Percentiles rank a stretch among this genome's conserved stretches.
phyloP scores from a whole-genome alignment of 805 yeast species.

The Yamadazyma scolyti region DNA sequence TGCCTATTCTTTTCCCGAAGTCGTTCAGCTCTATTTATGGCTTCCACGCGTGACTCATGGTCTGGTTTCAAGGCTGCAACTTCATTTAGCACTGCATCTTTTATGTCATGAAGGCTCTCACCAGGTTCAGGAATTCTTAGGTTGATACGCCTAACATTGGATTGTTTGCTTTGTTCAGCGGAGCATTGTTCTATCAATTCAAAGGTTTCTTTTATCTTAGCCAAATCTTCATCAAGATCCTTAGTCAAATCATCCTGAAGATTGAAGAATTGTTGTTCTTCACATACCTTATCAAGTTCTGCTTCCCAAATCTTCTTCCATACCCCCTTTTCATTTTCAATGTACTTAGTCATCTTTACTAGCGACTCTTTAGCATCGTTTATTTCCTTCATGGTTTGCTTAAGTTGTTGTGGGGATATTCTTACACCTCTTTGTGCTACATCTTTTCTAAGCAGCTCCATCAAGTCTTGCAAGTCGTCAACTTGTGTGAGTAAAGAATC shows the following conservation, averaged over 20 bases:
- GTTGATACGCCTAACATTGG: constrained; percentile 39
- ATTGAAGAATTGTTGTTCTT: constrained; percentile 89
- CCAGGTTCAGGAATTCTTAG: constrained; percentile 57
- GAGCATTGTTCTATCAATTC: constrained; percentile 77
- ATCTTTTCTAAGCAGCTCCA: constrained; percentile 85
- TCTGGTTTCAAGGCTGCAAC: constrained; percentile 79
- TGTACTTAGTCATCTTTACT: constrained; percentile 53
- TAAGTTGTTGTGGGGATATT: constrained; percentile 71
- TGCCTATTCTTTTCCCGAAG: constrained; percentile 69
- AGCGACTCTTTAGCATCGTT: constrained; percentile 52
- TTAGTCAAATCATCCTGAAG: constrained; percentile 81
- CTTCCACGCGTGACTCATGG: constrained; percentile 81
- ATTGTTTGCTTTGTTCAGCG: constrained; percentile 67
- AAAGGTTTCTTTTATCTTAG: constrained; percentile 77
- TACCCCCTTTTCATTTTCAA: constrained; percentile 66
- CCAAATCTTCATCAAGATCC: constrained; percentile 78
- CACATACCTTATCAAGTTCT: constrained; percentile 84
- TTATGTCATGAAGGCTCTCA: constrained; percentile 50
- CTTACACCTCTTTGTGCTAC: constrained; percentile 89
- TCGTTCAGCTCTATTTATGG: constrained; percentile 83
- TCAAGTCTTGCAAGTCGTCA: constrained; percentile 87
- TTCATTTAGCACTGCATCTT: constrained; percentile 77
- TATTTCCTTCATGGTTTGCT: constrained; percentile 62
- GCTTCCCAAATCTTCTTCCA: constrained; percentile 94
- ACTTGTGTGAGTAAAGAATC: constrained; percentile 72